A percentile compares a stretch with the other conserved stretches of the same genome.
phyloP scores from a whole-genome alignment of 2,329 filamentous ascomycete genomes.

The Colletotrichum sp. region DNA sequence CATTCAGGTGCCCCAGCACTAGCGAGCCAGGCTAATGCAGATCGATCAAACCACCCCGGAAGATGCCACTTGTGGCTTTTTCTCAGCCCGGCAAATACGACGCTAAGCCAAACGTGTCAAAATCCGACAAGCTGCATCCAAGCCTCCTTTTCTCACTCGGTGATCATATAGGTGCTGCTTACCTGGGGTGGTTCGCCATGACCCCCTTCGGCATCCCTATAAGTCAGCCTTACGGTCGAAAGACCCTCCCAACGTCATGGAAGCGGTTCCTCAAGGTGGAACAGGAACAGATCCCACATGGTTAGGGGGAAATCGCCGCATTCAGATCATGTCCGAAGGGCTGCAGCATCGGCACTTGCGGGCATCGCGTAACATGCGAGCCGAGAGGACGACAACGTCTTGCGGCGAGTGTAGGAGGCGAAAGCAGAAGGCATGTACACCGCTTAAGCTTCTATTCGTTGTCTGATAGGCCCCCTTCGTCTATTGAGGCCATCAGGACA shows the following conservation, averaged over 20 bases:
- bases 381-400: constrained; percentile 44
- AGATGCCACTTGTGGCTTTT: constrained; percentile 15
- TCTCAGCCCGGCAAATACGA: not conserved
- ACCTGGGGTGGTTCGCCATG: not conserved
- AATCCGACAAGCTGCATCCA: constrained; percentile 9
- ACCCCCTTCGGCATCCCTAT: not conserved
- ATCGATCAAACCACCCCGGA: constrained; percentile 7
- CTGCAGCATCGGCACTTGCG: constrained; percentile 34
- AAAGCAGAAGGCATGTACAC: constrained; percentile 52
- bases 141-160: constrained; percentile 1
- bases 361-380: constrained; percentile 25
- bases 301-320: not conserved
- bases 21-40: constrained; percentile 12
- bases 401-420: constrained; percentile 57
- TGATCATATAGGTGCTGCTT: not conserved
- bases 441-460: not conserved
- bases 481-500: not conserved
- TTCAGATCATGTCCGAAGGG: constrained; percentile 37
- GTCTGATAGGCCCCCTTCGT: not conserved
- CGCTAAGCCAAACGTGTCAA: constrained; percentile 16
- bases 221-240: constrained; percentile 12
- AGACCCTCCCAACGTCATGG: not conserved
- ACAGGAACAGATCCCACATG: not conserved
- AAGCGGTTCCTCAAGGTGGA: not conserved
- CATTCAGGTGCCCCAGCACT: not conserved